phyloP scores from a whole-genome alignment of 306 rosid species.

The Clitoria ternatea region DNA sequence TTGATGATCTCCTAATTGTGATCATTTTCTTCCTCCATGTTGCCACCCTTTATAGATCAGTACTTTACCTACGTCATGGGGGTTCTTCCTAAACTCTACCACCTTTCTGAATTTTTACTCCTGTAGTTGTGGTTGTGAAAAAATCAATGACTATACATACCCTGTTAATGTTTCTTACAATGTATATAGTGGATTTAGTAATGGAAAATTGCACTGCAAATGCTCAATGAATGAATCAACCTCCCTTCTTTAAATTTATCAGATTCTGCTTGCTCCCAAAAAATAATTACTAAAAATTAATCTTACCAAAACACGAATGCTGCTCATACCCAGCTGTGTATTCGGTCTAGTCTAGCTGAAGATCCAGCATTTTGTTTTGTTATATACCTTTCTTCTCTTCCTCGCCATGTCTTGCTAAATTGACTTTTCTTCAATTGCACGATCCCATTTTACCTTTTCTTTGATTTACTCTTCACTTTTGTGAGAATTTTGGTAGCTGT shows the following conservation, averaged over 20 bases:
- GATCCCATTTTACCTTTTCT: background rate
- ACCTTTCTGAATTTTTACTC: background rate
- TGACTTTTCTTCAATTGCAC: background rate
- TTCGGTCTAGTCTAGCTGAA: no score
- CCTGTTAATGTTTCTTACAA: background rate
- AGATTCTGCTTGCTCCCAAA: background rate
- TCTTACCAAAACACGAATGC: background rate
- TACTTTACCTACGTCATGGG: conserved; percentile 68
- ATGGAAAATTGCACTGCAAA: background rate
- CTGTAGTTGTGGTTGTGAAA: no score
- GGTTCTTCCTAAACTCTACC: conserved; percentile 58
- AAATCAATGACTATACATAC: no score
- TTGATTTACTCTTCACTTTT: background rate
- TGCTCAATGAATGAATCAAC: no score
- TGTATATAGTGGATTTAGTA: background rate
- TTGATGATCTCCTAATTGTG: conserved; percentile 69
- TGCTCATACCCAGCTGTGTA: background rate
- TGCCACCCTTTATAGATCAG: conserved; percentile 74
- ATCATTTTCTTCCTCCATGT: conserved; percentile 72
- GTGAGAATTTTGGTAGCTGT: background rate
- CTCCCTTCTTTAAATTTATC: background rate
- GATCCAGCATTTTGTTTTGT: background rate
- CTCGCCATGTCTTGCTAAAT: background rate
- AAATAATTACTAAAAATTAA: background rate
- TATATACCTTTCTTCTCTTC: background rate